Evolutionary conservation across 1,284 basidiomycete species (phyloP).

Genomic region (Rhodofomes roseus): DNA sequence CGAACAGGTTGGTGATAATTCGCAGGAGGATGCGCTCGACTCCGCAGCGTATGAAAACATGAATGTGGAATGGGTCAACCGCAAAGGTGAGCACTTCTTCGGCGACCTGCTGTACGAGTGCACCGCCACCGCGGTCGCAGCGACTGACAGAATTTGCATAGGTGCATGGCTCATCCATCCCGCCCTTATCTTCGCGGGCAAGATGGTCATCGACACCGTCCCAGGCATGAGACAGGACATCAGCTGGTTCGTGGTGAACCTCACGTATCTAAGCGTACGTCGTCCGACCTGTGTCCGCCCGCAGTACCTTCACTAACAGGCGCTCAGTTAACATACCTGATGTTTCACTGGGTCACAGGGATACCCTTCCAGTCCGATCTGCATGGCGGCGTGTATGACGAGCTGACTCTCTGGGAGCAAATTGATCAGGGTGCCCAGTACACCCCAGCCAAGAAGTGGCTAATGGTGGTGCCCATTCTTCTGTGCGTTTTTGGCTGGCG

Average conservation of each 20-base stretch:
- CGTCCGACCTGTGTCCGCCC: background rate
- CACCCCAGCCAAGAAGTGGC: constrained; percentile 98
- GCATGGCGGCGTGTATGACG: constrained; percentile 93
- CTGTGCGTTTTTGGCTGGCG: constrained; percentile 57
- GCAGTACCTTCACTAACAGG: constrained; percentile 4
- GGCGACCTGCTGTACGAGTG: background rate
- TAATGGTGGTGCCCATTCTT: constrained; percentile 86
- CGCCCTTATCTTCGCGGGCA: constrained; percentile 87
- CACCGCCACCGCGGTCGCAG: background rate
- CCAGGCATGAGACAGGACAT: constrained; percentile 93
- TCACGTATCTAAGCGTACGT: constrained; percentile 88
- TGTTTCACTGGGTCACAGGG: constrained; percentile 99
- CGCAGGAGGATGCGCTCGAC: constrained; percentile 78
- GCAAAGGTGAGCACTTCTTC: constrained; percentile 69
- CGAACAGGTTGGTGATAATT: constrained; percentile 79
- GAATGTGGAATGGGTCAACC: constrained; percentile 98
- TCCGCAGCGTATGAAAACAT: constrained; percentile 83
- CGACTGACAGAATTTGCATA: constrained; percentile 27
- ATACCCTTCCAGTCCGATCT: constrained; percentile 91
- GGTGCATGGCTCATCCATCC: constrained; percentile 98
- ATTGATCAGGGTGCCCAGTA: constrained; percentile 99
- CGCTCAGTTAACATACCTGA: constrained; percentile 84
- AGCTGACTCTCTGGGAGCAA: constrained; percentile 98
- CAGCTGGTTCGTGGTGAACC: constrained; percentile 94
- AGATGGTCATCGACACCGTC: constrained; percentile 91